Percentiles rank a stretch among this genome's conserved stretches.
Conservation (phyloP, 345 rosid species). For the Eucalyptus guilfoylei region DNA sequence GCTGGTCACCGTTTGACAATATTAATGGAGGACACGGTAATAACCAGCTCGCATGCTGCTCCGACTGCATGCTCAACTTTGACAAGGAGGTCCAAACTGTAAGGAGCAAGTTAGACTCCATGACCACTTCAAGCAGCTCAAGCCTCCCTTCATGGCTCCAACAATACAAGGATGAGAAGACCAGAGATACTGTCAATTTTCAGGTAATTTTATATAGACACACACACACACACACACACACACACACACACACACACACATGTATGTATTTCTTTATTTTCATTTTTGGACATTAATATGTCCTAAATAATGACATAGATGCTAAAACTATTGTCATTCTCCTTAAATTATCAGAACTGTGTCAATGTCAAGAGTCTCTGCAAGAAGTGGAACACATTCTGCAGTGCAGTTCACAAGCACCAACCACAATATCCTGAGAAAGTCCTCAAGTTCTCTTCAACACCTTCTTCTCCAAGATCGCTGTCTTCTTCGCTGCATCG, state of each 20-base stretch:
- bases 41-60: slow-evolving; percentile 8
- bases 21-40: not conserved
- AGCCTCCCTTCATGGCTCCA: slow-evolving; percentile 59
- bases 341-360: slow-evolving; percentile 2
- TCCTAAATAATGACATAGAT: not conserved
- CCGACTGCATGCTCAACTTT: slow-evolving; percentile 14
- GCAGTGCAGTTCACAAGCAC: slow-evolving; percentile 6
- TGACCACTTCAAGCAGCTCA: slow-evolving; percentile 8
- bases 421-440: slow-evolving; percentile 1
- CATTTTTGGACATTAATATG: not conserved
- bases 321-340: not conserved
- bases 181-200: slow-evolving; percentile 1
- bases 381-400: slow-evolving; percentile 31
- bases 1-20: slow-evolving; percentile 20
- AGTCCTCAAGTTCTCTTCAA: slow-evolving; percentile 18
- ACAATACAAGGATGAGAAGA: slow-evolving; percentile 36
- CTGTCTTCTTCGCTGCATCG: slow-evolving; percentile 15
- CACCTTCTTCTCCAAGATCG: slow-evolving; percentile 28
- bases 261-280: not conserved
- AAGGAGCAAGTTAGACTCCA: not conserved
- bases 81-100: slow-evolving; percentile 15
- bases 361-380: slow-evolving; percentile 10
- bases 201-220: slow-evolving; percentile 7
- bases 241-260: too few relatives aligned
- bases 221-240: not conserved